Evolutionary conservation across 257 asterid species (phyloP).

Genomic region (Solanum peruvianum): DNA sequence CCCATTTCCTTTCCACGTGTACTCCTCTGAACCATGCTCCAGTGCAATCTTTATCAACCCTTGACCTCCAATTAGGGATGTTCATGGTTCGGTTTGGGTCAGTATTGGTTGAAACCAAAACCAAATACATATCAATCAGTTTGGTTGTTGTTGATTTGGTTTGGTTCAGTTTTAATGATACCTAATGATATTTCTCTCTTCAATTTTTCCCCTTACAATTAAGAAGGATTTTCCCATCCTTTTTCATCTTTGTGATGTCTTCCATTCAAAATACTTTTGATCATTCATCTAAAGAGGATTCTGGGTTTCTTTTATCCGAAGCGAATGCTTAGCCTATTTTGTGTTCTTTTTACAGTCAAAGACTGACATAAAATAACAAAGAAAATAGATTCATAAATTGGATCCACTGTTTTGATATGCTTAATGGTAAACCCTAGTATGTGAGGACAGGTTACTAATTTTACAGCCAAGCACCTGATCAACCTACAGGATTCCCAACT

Average conservation of each 20-base stretch:
- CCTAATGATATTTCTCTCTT: background rate
- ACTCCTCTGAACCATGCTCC: background rate
- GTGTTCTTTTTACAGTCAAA: background rate
- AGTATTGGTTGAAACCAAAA: background rate
- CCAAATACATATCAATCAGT: background rate
- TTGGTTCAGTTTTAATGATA: background rate
- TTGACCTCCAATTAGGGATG: background rate
- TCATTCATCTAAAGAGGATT: background rate
- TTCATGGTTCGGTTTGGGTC: background rate
- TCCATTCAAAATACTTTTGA: background rate
- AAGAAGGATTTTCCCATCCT: background rate
- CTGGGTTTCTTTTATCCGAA: background rate
- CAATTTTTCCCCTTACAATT: background rate
- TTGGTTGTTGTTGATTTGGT: background rate
- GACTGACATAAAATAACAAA: background rate
- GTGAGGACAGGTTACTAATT: background rate
- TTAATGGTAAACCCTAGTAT: background rate
- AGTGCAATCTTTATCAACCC: background rate
- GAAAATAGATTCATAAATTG: background rate
- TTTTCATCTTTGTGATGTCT: background rate
- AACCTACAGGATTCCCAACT: background rate
- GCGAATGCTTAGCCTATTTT: background rate
- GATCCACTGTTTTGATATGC: background rate
- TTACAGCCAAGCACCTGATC: background rate
- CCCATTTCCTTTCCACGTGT: background rate